A percentile compares a stretch with the other conserved stretches of the same genome.
phyloP scores from a whole-genome alignment of 1,284 basidiomycete species.

The Meira miltonrushii region DNA sequence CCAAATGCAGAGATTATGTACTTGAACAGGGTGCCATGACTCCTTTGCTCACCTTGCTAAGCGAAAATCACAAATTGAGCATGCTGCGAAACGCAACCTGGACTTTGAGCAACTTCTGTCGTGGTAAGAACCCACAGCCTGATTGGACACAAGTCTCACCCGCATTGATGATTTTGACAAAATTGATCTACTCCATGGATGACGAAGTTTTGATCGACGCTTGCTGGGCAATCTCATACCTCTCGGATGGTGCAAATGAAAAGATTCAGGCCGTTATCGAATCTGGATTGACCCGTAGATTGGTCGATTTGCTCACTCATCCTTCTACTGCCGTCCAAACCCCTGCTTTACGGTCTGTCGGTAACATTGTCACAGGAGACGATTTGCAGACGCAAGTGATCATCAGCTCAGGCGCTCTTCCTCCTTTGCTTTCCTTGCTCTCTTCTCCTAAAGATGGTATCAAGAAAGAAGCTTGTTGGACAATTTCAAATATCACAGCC shows the following conservation, averaged over 20 bases:
- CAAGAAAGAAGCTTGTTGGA: constrained; percentile 95
- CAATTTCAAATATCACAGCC: constrained; percentile 97
- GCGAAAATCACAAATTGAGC: constrained; percentile 52
- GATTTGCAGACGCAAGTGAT: constrained; percentile 98
- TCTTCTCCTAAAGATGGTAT: constrained; percentile 96
- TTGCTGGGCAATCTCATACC: constrained; percentile 99
- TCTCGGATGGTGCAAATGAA: constrained; percentile 97
- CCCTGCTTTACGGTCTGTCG: constrained; percentile 91
- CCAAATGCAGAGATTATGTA: constrained; percentile 51
- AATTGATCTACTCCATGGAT: constrained; percentile 97
- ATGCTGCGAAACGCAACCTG: constrained; percentile 53
- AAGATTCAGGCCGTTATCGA: constrained; percentile 99
- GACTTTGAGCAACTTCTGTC: constrained; percentile 52
- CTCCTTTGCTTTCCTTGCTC: constrained; percentile 82
- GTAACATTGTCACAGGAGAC: constrained; percentile 98
- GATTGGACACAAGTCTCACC: constrained; percentile 74
- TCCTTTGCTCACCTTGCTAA: constrained; percentile 46
- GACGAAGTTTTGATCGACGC: constrained; percentile 99
- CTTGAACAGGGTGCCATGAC: constrained; percentile 45
- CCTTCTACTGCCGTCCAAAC: constrained; percentile 97
- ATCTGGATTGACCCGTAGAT: constrained; percentile 90
- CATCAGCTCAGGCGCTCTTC: constrained; percentile 89
- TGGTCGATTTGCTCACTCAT: constrained; percentile 95
- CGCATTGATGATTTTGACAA: constrained; percentile 89
- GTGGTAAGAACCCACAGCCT: constrained; percentile 52